Conservation (phyloP, 768 basidiomycete genomes). For the Neoboletus brunneissimus region DNA sequence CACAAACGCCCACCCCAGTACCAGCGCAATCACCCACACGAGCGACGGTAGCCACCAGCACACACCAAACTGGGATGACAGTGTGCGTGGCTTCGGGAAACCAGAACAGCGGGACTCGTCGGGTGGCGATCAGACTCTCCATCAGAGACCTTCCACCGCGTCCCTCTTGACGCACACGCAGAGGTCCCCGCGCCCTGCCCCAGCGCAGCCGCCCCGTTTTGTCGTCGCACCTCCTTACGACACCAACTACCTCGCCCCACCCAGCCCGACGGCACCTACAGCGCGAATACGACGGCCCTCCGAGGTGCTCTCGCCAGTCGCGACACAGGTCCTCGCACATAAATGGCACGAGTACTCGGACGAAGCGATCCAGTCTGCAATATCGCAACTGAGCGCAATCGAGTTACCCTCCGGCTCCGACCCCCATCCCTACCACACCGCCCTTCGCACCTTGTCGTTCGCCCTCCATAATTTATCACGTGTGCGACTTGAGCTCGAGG, state of each 20-base stretch:
- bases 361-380: slow-evolving; percentile 63
- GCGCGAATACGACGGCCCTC: slow-evolving; percentile 10
- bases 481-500: slow-evolving; percentile 62
- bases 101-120: slow-evolving; percentile 29
- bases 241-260: slow-evolving; percentile 30
- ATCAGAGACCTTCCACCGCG: slow-evolving; percentile 32
- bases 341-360: slow-evolving; percentile 80
- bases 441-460: slow-evolving; percentile 66
- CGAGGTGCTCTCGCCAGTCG: slow-evolving; percentile 24
- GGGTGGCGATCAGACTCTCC: slow-evolving; percentile 18
- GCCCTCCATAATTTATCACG: slow-evolving; percentile 59
- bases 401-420: slow-evolving; percentile 47
- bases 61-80: slow-evolving; percentile 45
- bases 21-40: not conserved
- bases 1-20: slow-evolving; percentile 20
- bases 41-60: not conserved
- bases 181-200: slow-evolving; percentile 27
- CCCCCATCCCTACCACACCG: slow-evolving; percentile 60
- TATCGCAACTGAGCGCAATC: slow-evolving; percentile 46
- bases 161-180: slow-evolving; percentile 45
- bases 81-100: slow-evolving; percentile 56
- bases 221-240: slow-evolving; percentile 42
- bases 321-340: slow-evolving; percentile 55
- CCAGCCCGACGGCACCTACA: slow-evolving; percentile 30
- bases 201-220: slow-evolving; percentile 32